Evolutionary conservation across 176 grass and related monocot genomes (phyloP).

Genomic region (Phoenix dactylifera): DNA sequence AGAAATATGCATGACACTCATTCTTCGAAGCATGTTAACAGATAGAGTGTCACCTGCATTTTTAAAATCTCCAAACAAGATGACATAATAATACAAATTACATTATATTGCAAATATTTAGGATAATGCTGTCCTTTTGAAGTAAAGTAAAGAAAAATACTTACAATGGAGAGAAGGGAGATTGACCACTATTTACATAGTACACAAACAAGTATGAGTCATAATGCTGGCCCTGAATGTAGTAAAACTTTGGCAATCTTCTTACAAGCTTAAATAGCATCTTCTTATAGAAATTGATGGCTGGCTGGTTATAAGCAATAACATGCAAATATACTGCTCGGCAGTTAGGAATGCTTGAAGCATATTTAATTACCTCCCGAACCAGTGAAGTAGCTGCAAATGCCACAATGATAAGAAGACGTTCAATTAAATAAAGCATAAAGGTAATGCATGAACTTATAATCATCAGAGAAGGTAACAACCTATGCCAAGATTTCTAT

Average conservation of each 20-base stretch:
- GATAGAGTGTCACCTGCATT: too few species aligned
- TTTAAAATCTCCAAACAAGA: too few species aligned
- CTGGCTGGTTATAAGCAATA: slow-evolving; percentile 93
- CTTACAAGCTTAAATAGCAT: slow-evolving; percentile 87
- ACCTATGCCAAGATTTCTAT: slow-evolving; percentile 94
- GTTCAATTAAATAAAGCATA: not conserved
- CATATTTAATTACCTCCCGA: slow-evolving; percentile 89
- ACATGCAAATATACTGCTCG: slow-evolving; percentile 97
- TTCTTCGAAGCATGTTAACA: too few species aligned
- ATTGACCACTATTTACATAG: slow-evolving; percentile 73
- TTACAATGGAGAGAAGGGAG: slow-evolving; percentile 83
- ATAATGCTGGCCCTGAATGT: slow-evolving; percentile 84
- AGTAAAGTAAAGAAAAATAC: slow-evolving; percentile 27
- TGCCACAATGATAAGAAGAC: slow-evolving; percentile 11
- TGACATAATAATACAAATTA: too few species aligned
- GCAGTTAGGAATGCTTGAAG: slow-evolving; percentile 73
- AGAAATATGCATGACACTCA: too few species aligned
- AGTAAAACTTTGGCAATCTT: slow-evolving; percentile 82
- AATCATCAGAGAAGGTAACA: slow-evolving; percentile 11
- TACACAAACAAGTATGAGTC: slow-evolving; percentile 94
- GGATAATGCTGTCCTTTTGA: not conserved
- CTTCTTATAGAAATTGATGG: slow-evolving; percentile 96
- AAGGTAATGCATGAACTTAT: slow-evolving; percentile 4
- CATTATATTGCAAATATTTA: too few species aligned
- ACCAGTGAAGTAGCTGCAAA: slow-evolving; percentile 85